Evolutionary conservation across 2,329 filamentous ascomycete genomes (phyloP), one percentile per base, ranked within the genome.

Genomic region (Sporothrix pallida): DNA sequence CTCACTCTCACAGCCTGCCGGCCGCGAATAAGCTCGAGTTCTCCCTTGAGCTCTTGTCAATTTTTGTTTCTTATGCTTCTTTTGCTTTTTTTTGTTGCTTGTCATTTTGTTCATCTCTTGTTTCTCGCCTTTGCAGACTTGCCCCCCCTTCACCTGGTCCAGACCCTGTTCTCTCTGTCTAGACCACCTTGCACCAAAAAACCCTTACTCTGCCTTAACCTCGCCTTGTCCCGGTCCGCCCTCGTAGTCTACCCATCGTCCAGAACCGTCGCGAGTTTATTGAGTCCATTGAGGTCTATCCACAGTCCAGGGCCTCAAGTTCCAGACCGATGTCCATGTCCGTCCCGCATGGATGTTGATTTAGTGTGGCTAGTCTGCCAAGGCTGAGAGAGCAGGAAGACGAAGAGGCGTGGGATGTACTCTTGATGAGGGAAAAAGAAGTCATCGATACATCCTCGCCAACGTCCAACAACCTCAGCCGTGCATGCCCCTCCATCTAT

Each of bases 1-100:
- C 72, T 73, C 63, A 73, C 58, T 54, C 31, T 37, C 31, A 26
- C 23, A 26, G 23, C 23, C 46, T 50, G 56, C 13, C 58, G 15
- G 50, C 56, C 26, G 26, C 23, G 8, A 37, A 37, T 37, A 37
- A 37, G 31, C n/a, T 46, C n/a, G n/a, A n/a, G n/a, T n/a, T n/a
- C 44, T 62, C 17, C 46, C 63, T 60, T n/a, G 8, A n/a, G 3
- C 26, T 42, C 4, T 3, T 67, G 26, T 17, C 2, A 13, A n/a
- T 20, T 54, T 1, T 54, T 60, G 23, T 31, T 44, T n/a, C 23
- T 9, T 7, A 6, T 15, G 23, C 26, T 48, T 12, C n/a, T 15
- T 48, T 17, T 48, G 3, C 26, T 17, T 13, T 2, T 15, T 37
- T 37, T 23, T 37, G 4, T 13, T 10, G 15, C 10, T 23, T 56